These are phyloP conservation scores for Umbelopsis ramanniana DNA, from an alignment of 192 early-diverging fungal genomes.

Conservation along the genomic window DNA sequence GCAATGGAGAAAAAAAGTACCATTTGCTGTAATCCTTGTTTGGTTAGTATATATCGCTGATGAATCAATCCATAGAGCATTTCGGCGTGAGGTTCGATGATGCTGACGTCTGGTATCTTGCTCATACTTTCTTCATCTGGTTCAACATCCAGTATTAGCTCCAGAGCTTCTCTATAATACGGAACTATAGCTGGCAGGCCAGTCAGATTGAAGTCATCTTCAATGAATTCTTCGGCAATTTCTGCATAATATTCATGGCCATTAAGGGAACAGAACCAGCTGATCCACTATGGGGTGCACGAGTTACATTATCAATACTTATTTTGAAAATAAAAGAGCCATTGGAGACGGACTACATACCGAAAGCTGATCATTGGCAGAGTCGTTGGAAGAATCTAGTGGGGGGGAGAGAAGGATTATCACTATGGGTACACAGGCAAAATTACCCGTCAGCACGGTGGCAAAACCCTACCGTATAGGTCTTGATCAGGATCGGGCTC, in stretches of 20 bases:
- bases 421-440: neutral
- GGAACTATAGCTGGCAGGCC: slow-evolving; percentile 82
- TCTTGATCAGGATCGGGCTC: slow-evolving; percentile 22
- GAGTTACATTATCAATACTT: neutral
- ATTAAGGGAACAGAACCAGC: slow-evolving; percentile 74
- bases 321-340: neutral
- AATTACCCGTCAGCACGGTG: neutral
- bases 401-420: neutral
- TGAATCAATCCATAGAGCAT: slow-evolving; percentile 94
- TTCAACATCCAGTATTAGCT: slow-evolving; percentile 93
- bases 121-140: slow-evolving; percentile 57
- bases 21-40: slow-evolving; percentile 85
- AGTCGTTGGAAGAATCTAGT: slow-evolving; percentile 13
- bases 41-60: slow-evolving; percentile 89
- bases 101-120: slow-evolving; percentile 70
- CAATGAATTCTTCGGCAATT: slow-evolving; percentile 81
- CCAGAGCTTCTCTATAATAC: slow-evolving; percentile 89
- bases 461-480: neutral
- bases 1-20: slow-evolving; percentile 47
- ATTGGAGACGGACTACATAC: neutral
- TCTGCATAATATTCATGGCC: slow-evolving; percentile 82
- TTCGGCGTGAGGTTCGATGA: slow-evolving; percentile 87
- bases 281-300: slow-evolving; percentile 60
- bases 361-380: slow-evolving; percentile 21
- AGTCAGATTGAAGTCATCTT: slow-evolving; percentile 98